Percentiles rank a stretch among this genome's conserved stretches.
Evolutionary conservation across 108 stramenopile genomes (phyloP).

Genomic region (Epithemia pelagica): DNA sequence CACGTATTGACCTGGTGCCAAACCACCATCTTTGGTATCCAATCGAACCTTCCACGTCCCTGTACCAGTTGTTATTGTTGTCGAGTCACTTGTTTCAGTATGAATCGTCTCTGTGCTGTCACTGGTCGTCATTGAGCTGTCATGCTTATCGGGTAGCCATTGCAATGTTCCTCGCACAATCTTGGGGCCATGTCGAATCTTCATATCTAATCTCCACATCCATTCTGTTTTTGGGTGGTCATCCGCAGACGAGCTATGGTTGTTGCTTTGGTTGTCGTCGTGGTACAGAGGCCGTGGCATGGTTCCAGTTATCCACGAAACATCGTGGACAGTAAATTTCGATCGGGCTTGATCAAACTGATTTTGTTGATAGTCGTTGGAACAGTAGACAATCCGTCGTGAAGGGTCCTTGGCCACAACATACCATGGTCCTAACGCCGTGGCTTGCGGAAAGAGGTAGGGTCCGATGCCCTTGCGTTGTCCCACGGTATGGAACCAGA

Average conservation of each 20-base stretch:
- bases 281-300: slow-evolving; percentile 20
- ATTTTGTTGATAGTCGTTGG: slow-evolving; percentile 85
- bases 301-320: slow-evolving; percentile 74
- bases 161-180: slow-evolving; percentile 59
- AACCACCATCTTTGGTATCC: slow-evolving; percentile 79
- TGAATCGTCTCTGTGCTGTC: background rate
- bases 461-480: slow-evolving; percentile 94
- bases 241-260: background rate
- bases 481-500: slow-evolving; percentile 97
- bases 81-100: background rate
- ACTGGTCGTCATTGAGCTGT: background rate
- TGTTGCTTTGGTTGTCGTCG: slow-evolving; percentile 1
- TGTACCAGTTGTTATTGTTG: slow-evolving; percentile 8
- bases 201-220: slow-evolving; percentile 43
- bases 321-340: slow-evolving; percentile 65
- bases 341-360: slow-evolving; percentile 47
- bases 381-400: slow-evolving; percentile 72
- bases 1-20: slow-evolving; percentile 94
- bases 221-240: slow-evolving; percentile 4
- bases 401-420: slow-evolving; percentile 88
- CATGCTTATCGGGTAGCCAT: background rate
- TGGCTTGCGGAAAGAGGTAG: slow-evolving; percentile 58
- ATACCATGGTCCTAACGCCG: slow-evolving; percentile 92
- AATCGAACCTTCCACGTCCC: slow-evolving; percentile 48
- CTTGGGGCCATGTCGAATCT: slow-evolving; percentile 90